Percentiles rank a stretch among this genome's conserved stretches.
Evolutionary conservation across 495 filamentous ascomycete genomes (phyloP).

Genomic region (Filosporella fistucella): DNA sequence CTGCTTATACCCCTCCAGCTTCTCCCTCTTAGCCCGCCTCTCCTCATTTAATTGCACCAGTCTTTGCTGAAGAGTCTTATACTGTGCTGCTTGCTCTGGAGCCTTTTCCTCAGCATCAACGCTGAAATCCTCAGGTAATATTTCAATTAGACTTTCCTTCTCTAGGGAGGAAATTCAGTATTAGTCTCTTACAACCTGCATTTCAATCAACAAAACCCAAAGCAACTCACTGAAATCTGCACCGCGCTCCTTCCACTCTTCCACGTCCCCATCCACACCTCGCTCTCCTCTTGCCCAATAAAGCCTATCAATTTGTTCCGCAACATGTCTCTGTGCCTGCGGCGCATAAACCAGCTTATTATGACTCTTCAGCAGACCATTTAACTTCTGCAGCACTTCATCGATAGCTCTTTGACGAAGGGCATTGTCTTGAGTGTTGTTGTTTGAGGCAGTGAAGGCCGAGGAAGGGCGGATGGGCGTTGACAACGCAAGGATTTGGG

Average conservation of each 20-base stretch:
- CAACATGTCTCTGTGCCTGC: constrained; percentile 72
- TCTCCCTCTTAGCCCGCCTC: constrained; percentile 47
- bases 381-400: constrained; percentile 50
- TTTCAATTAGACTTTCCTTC: constrained; percentile 33
- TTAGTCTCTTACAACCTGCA: not conserved
- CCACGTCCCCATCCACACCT: constrained; percentile 30
- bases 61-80: constrained; percentile 46
- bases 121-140: constrained; percentile 39
- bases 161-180: constrained; percentile 22
- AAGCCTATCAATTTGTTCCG: constrained; percentile 72
- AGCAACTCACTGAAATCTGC: constrained; percentile 30
- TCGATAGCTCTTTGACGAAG: constrained; percentile 49
- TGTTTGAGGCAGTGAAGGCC: constrained; percentile 2
- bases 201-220: not conserved
- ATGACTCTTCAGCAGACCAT: constrained; percentile 64
- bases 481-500: constrained; percentile 22
- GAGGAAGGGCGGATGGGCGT: constrained; percentile 14
- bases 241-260: constrained; percentile 40
- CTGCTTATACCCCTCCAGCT: constrained; percentile 50
- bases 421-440: constrained; percentile 43
- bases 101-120: constrained; percentile 25
- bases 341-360: constrained; percentile 66
- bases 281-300: constrained; percentile 55
- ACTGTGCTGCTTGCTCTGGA: constrained; percentile 36
- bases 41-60: constrained; percentile 47